Evolutionary conservation across 2,329 filamentous ascomycete species (phyloP), one percentile per base, ranked within the genome.

Genomic region (Xylaria digitata): DNA sequence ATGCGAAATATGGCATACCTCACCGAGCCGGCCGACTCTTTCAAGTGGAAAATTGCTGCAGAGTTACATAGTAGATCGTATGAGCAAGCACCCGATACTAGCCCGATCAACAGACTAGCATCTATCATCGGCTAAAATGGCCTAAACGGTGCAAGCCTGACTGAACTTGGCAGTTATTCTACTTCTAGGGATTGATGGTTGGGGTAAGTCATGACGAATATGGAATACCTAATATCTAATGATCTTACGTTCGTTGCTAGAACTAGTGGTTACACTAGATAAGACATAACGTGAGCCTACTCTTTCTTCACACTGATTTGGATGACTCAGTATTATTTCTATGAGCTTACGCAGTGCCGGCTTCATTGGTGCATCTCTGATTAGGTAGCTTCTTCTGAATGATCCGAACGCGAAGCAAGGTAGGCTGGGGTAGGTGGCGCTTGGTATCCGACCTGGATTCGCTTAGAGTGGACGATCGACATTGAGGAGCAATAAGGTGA

Each of bases 401-500:
- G 61, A 49, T 26, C 61, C 42, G 56, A 65, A 56, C 48, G 48
- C 56, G 62, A 68, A 45, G 19, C 17, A 52, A 52, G 40, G 45
- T 34, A 55, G 49, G 49, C 66, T 65, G 62, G 62, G 62, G 66
- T 68, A 63, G 62, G 54, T 66, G 46, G 58, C 52, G 61, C 58
- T 23, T 49, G 48, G 32, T 34, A 59, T 60, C 64, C 55, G 4
- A 54, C 59, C 61, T 55, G 56, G 46, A 64, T 57, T 67, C 65
- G 65, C 64, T 67, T 64, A 60, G 50, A 61, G 61, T 32, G 42
- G 46, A 54, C 57, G 66, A 68, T 68, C 66, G 66, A 59, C 55
- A 56, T 23, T 63, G 60, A 67, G 67, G 67, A 69, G 56, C 67
- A 69, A 63, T 69, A 69, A 69, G 67, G 67, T 69, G 60, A 63